These are phyloP conservation scores for Zalerion maritima DNA, from an alignment of 495 filamentous ascomycete species.

Conservation along the genomic window DNA sequence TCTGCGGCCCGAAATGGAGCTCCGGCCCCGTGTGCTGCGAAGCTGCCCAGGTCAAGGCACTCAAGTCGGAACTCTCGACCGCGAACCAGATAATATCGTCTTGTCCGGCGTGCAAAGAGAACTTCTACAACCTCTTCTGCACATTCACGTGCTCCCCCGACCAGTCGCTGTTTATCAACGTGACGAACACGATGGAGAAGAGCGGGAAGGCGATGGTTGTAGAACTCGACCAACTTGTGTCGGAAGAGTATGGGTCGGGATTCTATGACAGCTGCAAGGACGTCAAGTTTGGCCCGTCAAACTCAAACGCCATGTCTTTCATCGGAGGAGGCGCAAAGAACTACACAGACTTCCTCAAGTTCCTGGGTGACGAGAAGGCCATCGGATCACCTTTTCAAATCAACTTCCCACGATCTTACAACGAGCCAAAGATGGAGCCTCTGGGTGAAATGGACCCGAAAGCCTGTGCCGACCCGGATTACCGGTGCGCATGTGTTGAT, in stretches of 20 bases:
- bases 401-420: slow-evolving; percentile 62
- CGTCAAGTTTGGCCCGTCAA: slow-evolving; percentile 91
- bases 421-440: slow-evolving; percentile 49
- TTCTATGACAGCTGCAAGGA: slow-evolving; percentile 98
- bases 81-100: slow-evolving; percentile 77
- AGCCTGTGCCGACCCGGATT: slow-evolving; percentile 73
- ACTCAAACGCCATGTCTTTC: slow-evolving; percentile 80
- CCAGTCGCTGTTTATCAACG: slow-evolving; percentile 89
- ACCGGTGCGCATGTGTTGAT: slow-evolving; percentile 85
- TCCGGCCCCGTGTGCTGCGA: slow-evolving; percentile 73
- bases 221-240: slow-evolving; percentile 82
- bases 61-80: slow-evolving; percentile 69
- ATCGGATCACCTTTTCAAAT: slow-evolving; percentile 95
- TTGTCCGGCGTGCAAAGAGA: slow-evolving; percentile 89
- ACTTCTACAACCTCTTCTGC: slow-evolving; percentile 97
- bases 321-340: slow-evolving; percentile 93
- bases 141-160: slow-evolving; percentile 95
- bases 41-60: slow-evolving; percentile 58
- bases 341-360: slow-evolving; percentile 69
- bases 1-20: slow-evolving; percentile 79
- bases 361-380: slow-evolving; percentile 78
- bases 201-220: slow-evolving; percentile 62
- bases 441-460: slow-evolving; percentile 53
- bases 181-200: slow-evolving; percentile 56
- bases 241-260: slow-evolving; percentile 68